These are phyloP conservation scores for Colletotrichum melonis DNA, from an alignment of 2,329 filamentous ascomycete species.

Conservation along the genomic window DNA sequence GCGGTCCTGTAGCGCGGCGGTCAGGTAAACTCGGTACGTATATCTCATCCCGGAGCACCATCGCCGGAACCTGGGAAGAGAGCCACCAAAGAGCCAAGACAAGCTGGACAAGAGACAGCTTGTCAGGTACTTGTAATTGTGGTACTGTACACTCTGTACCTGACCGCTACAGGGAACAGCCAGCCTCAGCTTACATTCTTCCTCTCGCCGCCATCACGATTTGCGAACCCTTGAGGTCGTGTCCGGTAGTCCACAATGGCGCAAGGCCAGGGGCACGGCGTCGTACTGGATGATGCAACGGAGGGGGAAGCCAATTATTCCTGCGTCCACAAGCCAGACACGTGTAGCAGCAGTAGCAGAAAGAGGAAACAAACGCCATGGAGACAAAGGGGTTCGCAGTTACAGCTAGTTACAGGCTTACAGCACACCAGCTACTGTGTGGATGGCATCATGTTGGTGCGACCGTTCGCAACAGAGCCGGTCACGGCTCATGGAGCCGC, in stretches of 20 bases:
- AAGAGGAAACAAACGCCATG: constrained; percentile 3
- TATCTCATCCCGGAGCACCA: neutral
- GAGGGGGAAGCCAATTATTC: neutral
- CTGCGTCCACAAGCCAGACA: neutral
- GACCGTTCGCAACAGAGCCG: neutral
- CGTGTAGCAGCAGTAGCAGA: neutral
- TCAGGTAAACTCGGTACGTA: constrained; percentile 5
- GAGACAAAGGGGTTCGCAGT: neutral
- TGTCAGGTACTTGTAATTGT: neutral
- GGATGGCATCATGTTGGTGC: neutral
- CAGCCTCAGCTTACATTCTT: constrained; percentile 8
- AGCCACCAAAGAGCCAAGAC: neutral
- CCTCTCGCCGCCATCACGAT: constrained; percentile 13
- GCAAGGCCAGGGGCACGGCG: constrained; percentile 30
- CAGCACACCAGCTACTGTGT: neutral
- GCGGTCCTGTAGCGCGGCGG: constrained; percentile 16
- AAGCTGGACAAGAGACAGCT: neutral
- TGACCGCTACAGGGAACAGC: constrained; percentile 22
- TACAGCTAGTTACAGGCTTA: neutral
- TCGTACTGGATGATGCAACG: constrained; percentile 27
- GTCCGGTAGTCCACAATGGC: constrained; percentile 30
- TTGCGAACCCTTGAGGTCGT: constrained; percentile 9
- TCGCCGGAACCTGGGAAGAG: neutral
- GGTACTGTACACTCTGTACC: constrained; percentile 7
- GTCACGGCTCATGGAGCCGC: neutral